These are phyloP conservation scores for Claviceps maximensis DNA, from an alignment of 2,329 filamentous ascomycete species.

Conservation along the genomic window DNA sequence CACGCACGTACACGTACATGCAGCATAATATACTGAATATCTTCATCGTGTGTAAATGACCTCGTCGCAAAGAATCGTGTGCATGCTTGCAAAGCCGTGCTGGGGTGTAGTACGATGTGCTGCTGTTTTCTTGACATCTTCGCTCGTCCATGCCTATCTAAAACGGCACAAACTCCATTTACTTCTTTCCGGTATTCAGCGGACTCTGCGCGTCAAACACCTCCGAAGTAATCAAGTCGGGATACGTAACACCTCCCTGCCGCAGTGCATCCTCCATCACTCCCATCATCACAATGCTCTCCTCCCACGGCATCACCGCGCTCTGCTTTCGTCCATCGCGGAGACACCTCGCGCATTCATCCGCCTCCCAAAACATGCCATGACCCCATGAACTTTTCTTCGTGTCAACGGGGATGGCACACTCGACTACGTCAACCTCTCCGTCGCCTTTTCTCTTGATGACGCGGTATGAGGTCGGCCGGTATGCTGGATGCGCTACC, in stretches of 20 bases:
- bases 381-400: conserved; percentile 43
- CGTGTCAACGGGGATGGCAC: conserved; percentile 37
- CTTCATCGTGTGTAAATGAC: too few species aligned
- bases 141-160: too few species aligned
- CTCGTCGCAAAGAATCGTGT: too few species aligned
- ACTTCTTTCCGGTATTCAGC: conserved; percentile 42
- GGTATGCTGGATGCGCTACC: conserved; percentile 58
- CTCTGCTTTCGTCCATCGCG: conserved; percentile 69
- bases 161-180: not conserved
- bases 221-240: conserved; percentile 41
- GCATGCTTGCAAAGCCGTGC: too few species aligned
- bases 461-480: conserved; percentile 52
- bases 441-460: conserved; percentile 39
- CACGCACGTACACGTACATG: too few species aligned
- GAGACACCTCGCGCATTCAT: conserved; percentile 62
- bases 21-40: too few species aligned
- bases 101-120: too few species aligned
- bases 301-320: conserved; percentile 52
- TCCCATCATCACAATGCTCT: conserved; percentile 80
- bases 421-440: conserved; percentile 36
- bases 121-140: too few species aligned
- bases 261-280: conserved; percentile 42
- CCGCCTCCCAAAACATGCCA: conserved; percentile 84
- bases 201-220: conserved; percentile 46
- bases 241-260: conserved; percentile 41